These are phyloP conservation scores for Cardamine occulta DNA, from an alignment of 345 rosid species.

Conservation along the genomic window DNA sequence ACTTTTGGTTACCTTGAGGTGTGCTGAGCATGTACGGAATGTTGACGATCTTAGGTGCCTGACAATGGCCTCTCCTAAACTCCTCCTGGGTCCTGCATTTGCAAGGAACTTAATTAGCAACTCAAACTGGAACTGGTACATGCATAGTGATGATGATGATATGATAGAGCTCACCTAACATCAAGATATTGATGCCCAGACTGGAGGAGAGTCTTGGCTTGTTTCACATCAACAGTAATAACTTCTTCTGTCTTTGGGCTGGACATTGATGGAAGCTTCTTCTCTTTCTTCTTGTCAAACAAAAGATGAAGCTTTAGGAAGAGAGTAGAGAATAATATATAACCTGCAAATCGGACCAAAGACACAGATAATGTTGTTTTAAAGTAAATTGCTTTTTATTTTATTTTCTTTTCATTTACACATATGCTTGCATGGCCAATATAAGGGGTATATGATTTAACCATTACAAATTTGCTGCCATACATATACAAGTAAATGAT, in stretches of 20 bases:
- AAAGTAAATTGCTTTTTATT: not conserved
- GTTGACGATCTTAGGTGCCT: slow-evolving; percentile 59
- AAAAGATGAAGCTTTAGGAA: slow-evolving; percentile 12
- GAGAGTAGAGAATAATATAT: slow-evolving; percentile 18
- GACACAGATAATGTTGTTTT: not conserved
- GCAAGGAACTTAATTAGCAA: not conserved
- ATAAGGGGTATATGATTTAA: slow-evolving; percentile 10
- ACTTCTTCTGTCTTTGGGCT: slow-evolving; percentile 60
- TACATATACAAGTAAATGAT: slow-evolving; percentile 1
- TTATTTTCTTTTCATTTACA: not conserved
- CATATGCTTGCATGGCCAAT: not conserved
- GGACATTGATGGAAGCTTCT: slow-evolving; percentile 13
- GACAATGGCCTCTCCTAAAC: slow-evolving; percentile 67
- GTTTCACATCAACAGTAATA: slow-evolving; percentile 62
- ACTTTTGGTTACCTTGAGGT: slow-evolving; percentile 58
- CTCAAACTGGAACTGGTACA: slow-evolving; percentile 3
- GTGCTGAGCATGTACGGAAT: slow-evolving; percentile 78
- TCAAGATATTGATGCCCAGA: slow-evolving; percentile 68
- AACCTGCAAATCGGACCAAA: slow-evolving; percentile 2
- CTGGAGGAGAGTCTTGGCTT: slow-evolving; percentile 56
- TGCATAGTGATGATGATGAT: not conserved
- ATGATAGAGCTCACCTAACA: slow-evolving; percentile 56
- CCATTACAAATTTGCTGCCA: slow-evolving; percentile 8
- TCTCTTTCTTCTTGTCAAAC: slow-evolving; percentile 13
- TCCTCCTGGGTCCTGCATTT: slow-evolving; percentile 73